Evolutionary conservation across 129 eudicot genomes (phyloP), one percentile per base, ranked within the genome.

Genomic region (Rutidosis leptorrhynchoides): DNA sequence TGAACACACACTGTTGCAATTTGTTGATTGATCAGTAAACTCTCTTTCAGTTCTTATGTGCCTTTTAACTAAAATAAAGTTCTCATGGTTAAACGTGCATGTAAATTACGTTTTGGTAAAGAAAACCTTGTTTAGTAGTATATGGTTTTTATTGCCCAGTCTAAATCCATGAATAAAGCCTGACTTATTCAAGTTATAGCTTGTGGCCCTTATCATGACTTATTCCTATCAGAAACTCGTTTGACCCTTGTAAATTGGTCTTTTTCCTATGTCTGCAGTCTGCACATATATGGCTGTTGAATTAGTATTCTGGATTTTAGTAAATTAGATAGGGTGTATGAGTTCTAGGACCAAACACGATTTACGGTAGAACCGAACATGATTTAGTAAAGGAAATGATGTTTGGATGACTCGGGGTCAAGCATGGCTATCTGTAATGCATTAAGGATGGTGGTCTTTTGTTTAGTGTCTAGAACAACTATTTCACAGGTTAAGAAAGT

Each of bases 11-110:
- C 8, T 46, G 46, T 2, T 70, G 54, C 28, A 21, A 53, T 53
- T 32, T 53, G 28, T 52, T 67, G 57, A 42, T 28, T 64, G 45
- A 9, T 22, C 7, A 4, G 2, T 20, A 15, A 66, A 48, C 68
- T 25, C 1, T 11, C 29, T n/a, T 72, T 45, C 33, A 37, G 62
- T 23, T 74, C 29, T 67, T 19, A 14, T 58, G 26, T 74, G 32
- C 51, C 14, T 56, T 74, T 6, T 5, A 64, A 52, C 35, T 7
- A n/a, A n/a, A n/a, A 45, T 61, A 7, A 6, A 17, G 27, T 57
- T 57, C 21, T 58, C 10, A 16, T 66, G 67, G 62, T 74, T 66
- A 16, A 58, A 57, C 30, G 14, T 64, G 21, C 2, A 5, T 49
- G 53, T 15, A 19, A 49, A n/a, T 0, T 14, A 6, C 23, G 17